Evolutionary conservation across 2,329 filamentous ascomycete species (phyloP), one percentile per base, ranked within the genome.

Genomic region (Fusarium sp.): DNA sequence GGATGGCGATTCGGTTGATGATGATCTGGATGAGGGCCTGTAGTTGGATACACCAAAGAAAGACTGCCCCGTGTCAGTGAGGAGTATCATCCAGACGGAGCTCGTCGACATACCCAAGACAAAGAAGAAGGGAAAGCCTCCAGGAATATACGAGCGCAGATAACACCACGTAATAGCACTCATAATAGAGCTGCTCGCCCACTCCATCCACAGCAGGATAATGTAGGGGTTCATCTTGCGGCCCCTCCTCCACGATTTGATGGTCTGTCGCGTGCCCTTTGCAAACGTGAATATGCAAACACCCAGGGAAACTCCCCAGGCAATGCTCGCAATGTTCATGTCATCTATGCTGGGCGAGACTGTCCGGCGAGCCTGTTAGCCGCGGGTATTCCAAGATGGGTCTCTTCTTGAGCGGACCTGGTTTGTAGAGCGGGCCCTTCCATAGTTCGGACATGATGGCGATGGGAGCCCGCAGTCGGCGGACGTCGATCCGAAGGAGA

Each of bases 21-120:
- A 90, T 89, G 66, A 89, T 89, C 70, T 89, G 87, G 57, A 88
- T 85, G 3, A 89, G 79, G 18, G 87, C 81, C 69, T 89, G 88
- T 27, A 89, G 83, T 69, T 87, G 83, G 7, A 86, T 77, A 16
- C 80, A 80, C 85, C 86, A 86, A 7, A 79, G 71, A 13, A 75
- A 63, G 20, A 79, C 78, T 79, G 5, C 2, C 5, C 11, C 3
- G 8, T 4, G 6, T 75, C 35, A 76, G 71, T 1, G 4, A 13
- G 3, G 2, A 20, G 38, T 14, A 5, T 14, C 25, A 8, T 36
- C 16, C 1, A 18, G 13, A 5, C 10, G 25, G n/a, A 11, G 4
- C 2, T 4, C 10, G 13, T 14, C 0, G 8, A 62, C 63, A 14
- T 69, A 79, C 78, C 74, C 8, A 79, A 10, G 13, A 47, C 25